Conservation (phyloP, 129 eudicot species). For the Solidago caesia region DNA sequence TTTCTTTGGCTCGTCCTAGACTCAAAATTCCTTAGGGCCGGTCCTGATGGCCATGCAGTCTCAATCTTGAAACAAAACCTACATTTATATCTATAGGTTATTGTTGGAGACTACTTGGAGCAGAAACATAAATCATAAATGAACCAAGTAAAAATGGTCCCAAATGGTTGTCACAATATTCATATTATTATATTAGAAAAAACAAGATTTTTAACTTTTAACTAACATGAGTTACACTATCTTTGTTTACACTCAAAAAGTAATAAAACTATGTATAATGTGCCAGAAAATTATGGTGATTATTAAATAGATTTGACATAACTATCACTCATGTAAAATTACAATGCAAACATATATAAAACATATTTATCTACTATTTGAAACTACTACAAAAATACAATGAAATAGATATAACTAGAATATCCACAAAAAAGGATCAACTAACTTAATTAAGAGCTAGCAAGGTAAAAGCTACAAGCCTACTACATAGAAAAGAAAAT, state of each 20-base stretch:
- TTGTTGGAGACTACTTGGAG: too few relatives aligned
- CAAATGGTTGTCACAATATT: constrained; percentile 8
- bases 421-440: constrained; percentile 11
- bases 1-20: too few relatives aligned
- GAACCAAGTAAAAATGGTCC: constrained; percentile 16
- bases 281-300: neutral
- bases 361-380: neutral
- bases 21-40: too few relatives aligned
- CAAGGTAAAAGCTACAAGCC: constrained; percentile 10
- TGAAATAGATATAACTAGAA: neutral
- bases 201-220: neutral
- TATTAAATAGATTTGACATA: too few relatives aligned
- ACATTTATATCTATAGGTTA: neutral
- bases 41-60: neutral
- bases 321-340: neutral
- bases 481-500: neutral
- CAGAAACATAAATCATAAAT: neutral
- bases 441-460: constrained; percentile 1
- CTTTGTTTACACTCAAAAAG: neutral
- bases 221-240: neutral
- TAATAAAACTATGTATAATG: neutral
- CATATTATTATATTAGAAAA: constrained; percentile 7
- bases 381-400: constrained; percentile 12
- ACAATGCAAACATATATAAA: neutral
- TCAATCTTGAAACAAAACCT: neutral